phyloP scores from a whole-genome alignment of 164 flowering plant genomes.

The Platanus orientalis region DNA sequence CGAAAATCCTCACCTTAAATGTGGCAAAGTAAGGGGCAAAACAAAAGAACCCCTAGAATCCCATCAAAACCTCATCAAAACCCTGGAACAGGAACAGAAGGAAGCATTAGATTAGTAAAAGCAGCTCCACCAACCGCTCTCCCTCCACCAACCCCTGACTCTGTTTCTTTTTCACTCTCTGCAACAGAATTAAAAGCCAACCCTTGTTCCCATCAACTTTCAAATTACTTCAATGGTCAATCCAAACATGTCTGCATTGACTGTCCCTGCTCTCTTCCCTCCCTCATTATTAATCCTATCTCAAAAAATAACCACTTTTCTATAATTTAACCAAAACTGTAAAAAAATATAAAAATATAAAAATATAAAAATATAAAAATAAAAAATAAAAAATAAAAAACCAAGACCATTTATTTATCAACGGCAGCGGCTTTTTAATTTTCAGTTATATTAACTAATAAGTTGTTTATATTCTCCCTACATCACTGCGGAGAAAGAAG shows the following conservation, averaged over 20 bases:
- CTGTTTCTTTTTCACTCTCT: conserved; percentile 6
- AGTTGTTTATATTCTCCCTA: no score
- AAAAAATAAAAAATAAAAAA: no score
- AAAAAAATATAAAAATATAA: no score
- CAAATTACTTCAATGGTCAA: conserved; percentile 26
- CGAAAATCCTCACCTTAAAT: conserved; percentile 1
- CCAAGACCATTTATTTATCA: no score
- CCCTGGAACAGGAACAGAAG: background rate
- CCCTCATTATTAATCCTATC: no score
- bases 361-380: no score
- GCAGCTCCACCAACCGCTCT: conserved; percentile 8
- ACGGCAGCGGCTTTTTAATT: no score
- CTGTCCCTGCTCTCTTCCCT: conserved; percentile 20
- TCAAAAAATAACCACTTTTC: no score
- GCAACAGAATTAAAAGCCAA: conserved; percentile 19
- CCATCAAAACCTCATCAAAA: no score
- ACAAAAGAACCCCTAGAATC: background rate
- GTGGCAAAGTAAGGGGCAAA: background rate
- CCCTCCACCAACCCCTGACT: conserved; percentile 6
- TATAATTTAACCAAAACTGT: no score
- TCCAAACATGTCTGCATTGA: conserved; percentile 42
- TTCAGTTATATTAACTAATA: no score
- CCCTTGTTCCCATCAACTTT: conserved; percentile 14
- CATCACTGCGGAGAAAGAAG: no score
- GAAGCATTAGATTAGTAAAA: background rate